Evolutionary conservation across 305 asterid genomes (phyloP), one percentile per base, ranked within the genome.

Genomic region (Fraxinus albicans): DNA sequence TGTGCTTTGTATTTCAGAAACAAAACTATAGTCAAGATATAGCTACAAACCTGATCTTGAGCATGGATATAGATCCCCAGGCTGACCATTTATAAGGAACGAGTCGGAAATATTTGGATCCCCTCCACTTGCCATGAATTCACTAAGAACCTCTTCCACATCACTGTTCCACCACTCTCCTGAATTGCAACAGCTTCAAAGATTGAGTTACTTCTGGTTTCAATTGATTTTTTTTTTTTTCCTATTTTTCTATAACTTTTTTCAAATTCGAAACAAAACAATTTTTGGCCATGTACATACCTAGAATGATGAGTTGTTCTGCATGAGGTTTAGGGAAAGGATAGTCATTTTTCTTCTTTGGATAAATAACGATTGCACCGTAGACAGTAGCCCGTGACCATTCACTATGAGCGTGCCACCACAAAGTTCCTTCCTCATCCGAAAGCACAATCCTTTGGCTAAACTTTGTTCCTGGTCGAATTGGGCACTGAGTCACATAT

Each of bases 401-500:
- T 17, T 91, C 96, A 29, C 98, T 95, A 23, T 95, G 98, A 12
- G 96, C 97, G 67, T 55, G 67, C 67, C 67, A 55, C 67, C 67
- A 55, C 67, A 55, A 55, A 55, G 97, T 95, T 15, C 98, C 98
- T 47, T 87, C 89, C 86, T 95, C 98, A 1, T 89, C 94, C 0
- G 98, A 91, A 8, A 95, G 85, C 0, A 86, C 88, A 0, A 95
- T 82, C 47, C 81, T 84, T 47, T 95, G 95, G 17, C 81, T 90
- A 21, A 93, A 95, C 6, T 19, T 88, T 0, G 81, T 70, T 1
- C 97, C 98, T 0, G 98, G 97, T 12, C 83, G 79, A 36, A 95
- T 83, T 0, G 99, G 98, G 78, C 99, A 95, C 29, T 95, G 97
- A 0, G 99, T 95, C 0, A 95, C 88, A 3, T 78, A 94, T 82